Evolutionary conservation across 305 asterid genomes (phyloP).

Genomic region (Ruellia speciosa): DNA sequence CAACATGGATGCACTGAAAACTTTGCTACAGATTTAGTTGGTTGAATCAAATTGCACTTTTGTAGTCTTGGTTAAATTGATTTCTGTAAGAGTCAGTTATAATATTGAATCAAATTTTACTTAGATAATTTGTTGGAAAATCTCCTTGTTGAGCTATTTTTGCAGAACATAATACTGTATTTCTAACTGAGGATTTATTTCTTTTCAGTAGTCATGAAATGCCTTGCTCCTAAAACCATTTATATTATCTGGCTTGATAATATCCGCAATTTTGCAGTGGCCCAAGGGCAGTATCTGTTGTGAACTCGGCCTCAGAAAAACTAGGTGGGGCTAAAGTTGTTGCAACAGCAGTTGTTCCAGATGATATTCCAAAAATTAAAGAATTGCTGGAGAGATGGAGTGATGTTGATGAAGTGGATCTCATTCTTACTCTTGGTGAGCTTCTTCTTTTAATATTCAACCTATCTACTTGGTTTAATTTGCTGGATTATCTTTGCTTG

Average conservation of each 20-base stretch:
- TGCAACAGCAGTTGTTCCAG: conserved; percentile 74
- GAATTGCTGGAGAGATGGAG: conserved; percentile 70
- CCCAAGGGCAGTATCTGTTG: conserved; percentile 83
- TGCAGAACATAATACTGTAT: neutral
- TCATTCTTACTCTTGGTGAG: conserved; percentile 89
- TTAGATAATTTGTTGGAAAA: neutral
- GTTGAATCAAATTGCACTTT: conserved; percentile 19
- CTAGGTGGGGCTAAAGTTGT: conserved; percentile 75
- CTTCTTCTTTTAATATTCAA: neutral
- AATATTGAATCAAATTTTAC: neutral
- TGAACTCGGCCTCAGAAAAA: conserved; percentile 70
- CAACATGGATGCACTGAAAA: conserved; percentile 31
- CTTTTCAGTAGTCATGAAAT: neutral
- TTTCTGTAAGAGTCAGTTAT: neutral
- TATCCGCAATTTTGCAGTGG: conserved; percentile 50
- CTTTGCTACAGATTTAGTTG: conserved; percentile 33
- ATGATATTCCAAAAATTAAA: conserved; percentile 66
- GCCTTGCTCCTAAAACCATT: neutral
- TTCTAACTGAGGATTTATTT: neutral
- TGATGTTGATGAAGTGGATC: conserved; percentile 80
- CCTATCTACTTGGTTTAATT: conserved; percentile 7
- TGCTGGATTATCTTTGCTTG: neutral
- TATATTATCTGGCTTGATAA: conserved; percentile 16
- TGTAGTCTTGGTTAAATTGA: conserved; percentile 8
- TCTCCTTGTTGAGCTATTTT: neutral